Conservation (phyloP, 257 asterid species). For the Verbascum thapsus region DNA sequence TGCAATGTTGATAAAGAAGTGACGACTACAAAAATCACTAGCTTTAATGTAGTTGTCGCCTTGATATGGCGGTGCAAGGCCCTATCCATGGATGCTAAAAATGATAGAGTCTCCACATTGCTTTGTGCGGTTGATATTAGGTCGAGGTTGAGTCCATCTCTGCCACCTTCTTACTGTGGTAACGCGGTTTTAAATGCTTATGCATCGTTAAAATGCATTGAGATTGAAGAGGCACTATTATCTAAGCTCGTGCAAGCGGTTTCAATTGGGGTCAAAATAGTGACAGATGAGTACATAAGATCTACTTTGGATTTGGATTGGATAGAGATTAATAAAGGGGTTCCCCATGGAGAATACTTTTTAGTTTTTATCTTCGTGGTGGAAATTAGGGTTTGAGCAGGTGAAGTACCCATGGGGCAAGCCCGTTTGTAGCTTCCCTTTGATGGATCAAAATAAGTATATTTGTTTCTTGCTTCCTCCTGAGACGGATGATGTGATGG, state of each 20-base stretch:
- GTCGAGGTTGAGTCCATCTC: constrained; percentile 56
- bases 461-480: constrained; percentile 27
- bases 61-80: constrained; percentile 89
- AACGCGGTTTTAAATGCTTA: constrained; percentile 77
- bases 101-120: constrained; percentile 50
- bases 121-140: constrained; percentile 78
- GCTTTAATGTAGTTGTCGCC: constrained; percentile 75
- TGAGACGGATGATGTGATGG: constrained; percentile 46
- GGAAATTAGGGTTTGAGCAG: constrained; percentile 82
- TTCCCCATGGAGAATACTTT: constrained; percentile 89
- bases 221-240: constrained; percentile 56
- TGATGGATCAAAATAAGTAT: constrained; percentile 72
- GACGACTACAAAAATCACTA: constrained; percentile 43
- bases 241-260: constrained; percentile 51
- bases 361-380: constrained; percentile 89
- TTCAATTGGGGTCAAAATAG: constrained; percentile 54
- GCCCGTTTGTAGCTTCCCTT: constrained; percentile 75
- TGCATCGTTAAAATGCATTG: constrained; percentile 55
- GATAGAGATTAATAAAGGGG: constrained; percentile 81
- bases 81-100: constrained; percentile 34
- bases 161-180: constrained; percentile 67
- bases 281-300: constrained; percentile 74
- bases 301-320: constrained; percentile 84
- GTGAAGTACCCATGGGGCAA: constrained; percentile 87
- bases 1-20: not conserved